A percentile compares a stretch with the other conserved stretches of the same genome.
Evolutionary conservation across 805 yeast genomes (phyloP).

Genomic region (Teunomyces stri): DNA sequence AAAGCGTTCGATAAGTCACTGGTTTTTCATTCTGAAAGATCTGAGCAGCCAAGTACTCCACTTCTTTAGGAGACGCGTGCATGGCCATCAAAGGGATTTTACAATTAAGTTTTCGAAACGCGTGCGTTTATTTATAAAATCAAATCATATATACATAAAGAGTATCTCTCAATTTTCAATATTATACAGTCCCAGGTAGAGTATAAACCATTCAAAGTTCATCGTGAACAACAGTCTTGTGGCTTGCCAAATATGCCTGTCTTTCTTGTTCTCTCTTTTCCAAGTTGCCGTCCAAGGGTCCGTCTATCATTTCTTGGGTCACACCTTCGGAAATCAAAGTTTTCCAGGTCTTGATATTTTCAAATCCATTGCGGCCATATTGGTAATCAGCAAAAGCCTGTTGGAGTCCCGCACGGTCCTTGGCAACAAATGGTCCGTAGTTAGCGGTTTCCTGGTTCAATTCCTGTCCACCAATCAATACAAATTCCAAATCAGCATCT

Average conservation of each 20-base stretch:
- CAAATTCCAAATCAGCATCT: slow-evolving; percentile 54
- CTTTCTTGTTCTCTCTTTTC: slow-evolving; percentile 28
- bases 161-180: neutral
- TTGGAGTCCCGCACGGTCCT: slow-evolving; percentile 60
- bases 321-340: slow-evolving; percentile 45
- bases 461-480: slow-evolving; percentile 72
- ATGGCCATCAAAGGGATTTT: slow-evolving; percentile 24
- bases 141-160: neutral
- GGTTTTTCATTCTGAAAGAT: slow-evolving; percentile 20
- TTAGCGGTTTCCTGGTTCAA: slow-evolving; percentile 77
- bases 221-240: neutral
- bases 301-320: slow-evolving; percentile 40
- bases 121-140: neutral
- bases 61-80: slow-evolving; percentile 26
- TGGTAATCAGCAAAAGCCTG: slow-evolving; percentile 75
- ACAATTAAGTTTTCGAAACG: neutral
- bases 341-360: slow-evolving; percentile 60
- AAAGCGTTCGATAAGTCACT: slow-evolving; percentile 42
- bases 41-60: slow-evolving; percentile 29
- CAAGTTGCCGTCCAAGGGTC: slow-evolving; percentile 33
- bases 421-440: slow-evolving; percentile 89
- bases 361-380: slow-evolving; percentile 65
- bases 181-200: neutral
- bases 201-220: neutral
- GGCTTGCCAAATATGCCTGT: slow-evolving; percentile 4